phyloP scores from a whole-genome alignment of 179 eudicot species.

The Carnegiea gigantea region DNA sequence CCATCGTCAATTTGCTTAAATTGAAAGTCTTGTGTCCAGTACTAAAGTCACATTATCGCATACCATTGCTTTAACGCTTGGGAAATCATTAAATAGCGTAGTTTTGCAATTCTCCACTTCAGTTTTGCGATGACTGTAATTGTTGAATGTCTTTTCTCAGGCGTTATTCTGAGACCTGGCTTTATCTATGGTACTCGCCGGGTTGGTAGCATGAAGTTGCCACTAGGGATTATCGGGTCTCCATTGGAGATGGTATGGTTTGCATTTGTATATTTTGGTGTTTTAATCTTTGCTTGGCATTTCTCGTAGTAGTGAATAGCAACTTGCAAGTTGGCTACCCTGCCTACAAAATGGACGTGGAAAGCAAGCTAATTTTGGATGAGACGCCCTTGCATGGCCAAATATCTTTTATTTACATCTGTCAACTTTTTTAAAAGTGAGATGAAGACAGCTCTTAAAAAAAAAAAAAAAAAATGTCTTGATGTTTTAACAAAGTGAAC shows the following conservation, averaged over 20 bases:
- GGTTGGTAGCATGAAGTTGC: constrained; percentile 79
- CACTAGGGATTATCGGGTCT: constrained; percentile 77
- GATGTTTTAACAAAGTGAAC: neutral
- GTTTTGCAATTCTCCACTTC: neutral
- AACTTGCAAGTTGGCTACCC: neutral
- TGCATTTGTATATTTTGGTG: constrained; percentile 3
- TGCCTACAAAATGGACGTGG: neutral
- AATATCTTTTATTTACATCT: neutral
- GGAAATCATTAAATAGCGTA: neutral
- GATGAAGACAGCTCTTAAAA: neutral
- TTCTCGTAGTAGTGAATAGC: neutral
- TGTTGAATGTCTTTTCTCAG: constrained; percentile 36
- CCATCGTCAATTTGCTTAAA: neutral
- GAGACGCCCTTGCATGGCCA: neutral
- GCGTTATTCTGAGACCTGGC: constrained; percentile 82
- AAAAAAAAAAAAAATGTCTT: neutral
- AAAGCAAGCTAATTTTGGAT: too few relatives aligned
- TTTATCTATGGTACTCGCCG: constrained; percentile 81
- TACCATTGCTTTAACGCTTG: too few relatives aligned
- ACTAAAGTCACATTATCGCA: neutral
- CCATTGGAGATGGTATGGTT: constrained; percentile 67
- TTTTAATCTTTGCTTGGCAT: neutral
- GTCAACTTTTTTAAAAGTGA: neutral
- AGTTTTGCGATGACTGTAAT: neutral
- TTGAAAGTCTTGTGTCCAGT: neutral